Base-by-base conservation (phyloP, 768 basidiomycete genomes). In the Suillus brevipes region DNA sequence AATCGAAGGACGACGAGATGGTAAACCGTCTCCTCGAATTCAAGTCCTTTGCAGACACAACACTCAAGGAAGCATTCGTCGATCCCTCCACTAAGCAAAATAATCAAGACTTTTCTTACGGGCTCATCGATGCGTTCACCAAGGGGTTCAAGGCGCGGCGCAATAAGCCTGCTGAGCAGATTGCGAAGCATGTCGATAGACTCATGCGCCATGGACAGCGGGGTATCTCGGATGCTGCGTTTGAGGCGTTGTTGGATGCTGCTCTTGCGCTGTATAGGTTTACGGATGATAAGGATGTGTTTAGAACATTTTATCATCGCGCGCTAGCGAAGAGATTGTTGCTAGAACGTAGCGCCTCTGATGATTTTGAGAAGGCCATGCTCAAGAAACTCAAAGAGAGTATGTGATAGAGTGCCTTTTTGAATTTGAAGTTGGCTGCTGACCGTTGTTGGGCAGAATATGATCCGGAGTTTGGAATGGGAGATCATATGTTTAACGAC, bases 401-500 rank as follows among this genome's bases (percentile, higher is more conserved):
- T 87, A 69, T 71, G 93, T 87, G 2, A 28, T 43, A 31, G 3
- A 25, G n/a, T n/a, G 9, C 4, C n/a, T 64, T 23, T n/a, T 20
- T 31, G 4, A 31, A 13, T 60, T 20, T 60, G 56, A 52, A 62
- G 68, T 34, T 28, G 36, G 34, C 20, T 53, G 80, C 76, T 52
- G 45, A 60, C 52, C 28, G 40, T 56, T 6, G 18, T 31, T 31
- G 31, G 62, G 55, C 71, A 97, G 97, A 90, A 61, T 97, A 96
- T 71, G 97, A 99, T 73, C 91, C 95, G 13, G 95, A 97, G 66
- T 99, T 99, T 72, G 92, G 90, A 9, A 91, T 91, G 79, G 94
- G 95, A 59, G 93, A 95, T 70, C 88, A 94, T 47, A 97, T 99
- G 97, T 97, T 98, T 80, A 95, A 89, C 66, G 95, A 97, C 72